Base-by-base conservation (phyloP, 1,284 basidiomycete species). In the Singerocomus inundabilis region DNA sequence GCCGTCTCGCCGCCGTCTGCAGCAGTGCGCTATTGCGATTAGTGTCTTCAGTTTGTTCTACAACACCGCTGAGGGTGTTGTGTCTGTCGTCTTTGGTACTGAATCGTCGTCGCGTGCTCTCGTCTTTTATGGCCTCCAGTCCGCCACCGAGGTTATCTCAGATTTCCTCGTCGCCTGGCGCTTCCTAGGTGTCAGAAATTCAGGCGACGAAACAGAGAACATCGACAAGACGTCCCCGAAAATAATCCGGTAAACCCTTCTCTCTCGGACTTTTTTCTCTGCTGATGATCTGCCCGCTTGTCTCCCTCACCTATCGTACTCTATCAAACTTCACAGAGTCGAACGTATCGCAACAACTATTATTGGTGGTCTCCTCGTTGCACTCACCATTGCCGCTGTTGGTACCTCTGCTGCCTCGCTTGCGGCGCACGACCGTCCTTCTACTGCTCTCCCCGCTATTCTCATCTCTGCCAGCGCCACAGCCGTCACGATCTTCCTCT, bases 111-210 rank as follows among this genome's bases (percentile, higher is more conserved):
- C 77, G 0, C 69, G 64, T 16, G 73, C 76, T n/a, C 71, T 81
- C 46, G 61, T 72, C 43, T 78, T 80, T 66, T 81, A 76, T 54
- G 75, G 77, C 13, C 69, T 81, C 44, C 79, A 76, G 54, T 72
- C 75, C 2, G 55, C 52, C 8, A 52, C 58, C 30, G 56, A 57
- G 40, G 56, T 57, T 32, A 32, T 57, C 31, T 57, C 56, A 15
- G 56, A 50, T 7, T 4, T 56, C 37, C 58, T 57, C 9, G 56
- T 57, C 10, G 25, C n/a, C 11, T 78, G 76, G 75, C 62, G 75
- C 26, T 77, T 77, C 49, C 39, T 68, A 21, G 52, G 64, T 16
- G 55, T 67, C 9, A 55, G 57, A 4, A 67, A 60, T 28, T 63
- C 69, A 7, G 66, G 68, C 2, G 66, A 73, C 34, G 74, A 74